phyloP scores from a whole-genome alignment of 1,139 yeast species.

The Yamadazyma dendronema region DNA sequence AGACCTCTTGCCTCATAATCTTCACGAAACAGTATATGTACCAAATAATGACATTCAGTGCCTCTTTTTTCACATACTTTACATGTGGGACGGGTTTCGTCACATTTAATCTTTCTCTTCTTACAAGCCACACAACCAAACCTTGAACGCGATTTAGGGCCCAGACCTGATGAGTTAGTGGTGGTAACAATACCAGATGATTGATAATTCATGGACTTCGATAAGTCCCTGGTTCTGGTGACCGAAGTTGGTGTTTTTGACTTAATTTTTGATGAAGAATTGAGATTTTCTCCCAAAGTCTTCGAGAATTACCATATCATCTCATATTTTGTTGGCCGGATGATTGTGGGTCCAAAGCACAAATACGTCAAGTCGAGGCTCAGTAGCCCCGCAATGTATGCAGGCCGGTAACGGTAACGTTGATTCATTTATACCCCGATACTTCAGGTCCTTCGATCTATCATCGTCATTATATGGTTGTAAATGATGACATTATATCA shows the following conservation, averaged over 20 bases:
- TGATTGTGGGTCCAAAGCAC: neutral
- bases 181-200: neutral
- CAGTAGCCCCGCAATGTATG: neutral
- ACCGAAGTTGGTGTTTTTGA: too few species aligned
- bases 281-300: too few species aligned
- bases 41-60: neutral
- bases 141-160: neutral
- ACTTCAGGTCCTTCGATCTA: neutral
- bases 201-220: too few species aligned
- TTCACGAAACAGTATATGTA: neutral
- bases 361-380: neutral
- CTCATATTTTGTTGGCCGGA: neutral
- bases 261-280: too few species aligned
- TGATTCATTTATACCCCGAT: neutral
- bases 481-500: too few species aligned
- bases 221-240: too few species aligned
- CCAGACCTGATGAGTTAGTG: neutral
- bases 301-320: neutral
- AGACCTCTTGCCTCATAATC: neutral
- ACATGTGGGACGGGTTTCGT: neutral
- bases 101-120: neutral
- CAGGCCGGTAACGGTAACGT: neutral
- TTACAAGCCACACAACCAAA: slow-evolving; percentile 1
- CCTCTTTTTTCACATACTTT: neutral
- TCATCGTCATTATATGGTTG: too few species aligned